phyloP scores from a whole-genome alignment of 495 filamentous ascomycete genomes.

The Letharia lupina region DNA sequence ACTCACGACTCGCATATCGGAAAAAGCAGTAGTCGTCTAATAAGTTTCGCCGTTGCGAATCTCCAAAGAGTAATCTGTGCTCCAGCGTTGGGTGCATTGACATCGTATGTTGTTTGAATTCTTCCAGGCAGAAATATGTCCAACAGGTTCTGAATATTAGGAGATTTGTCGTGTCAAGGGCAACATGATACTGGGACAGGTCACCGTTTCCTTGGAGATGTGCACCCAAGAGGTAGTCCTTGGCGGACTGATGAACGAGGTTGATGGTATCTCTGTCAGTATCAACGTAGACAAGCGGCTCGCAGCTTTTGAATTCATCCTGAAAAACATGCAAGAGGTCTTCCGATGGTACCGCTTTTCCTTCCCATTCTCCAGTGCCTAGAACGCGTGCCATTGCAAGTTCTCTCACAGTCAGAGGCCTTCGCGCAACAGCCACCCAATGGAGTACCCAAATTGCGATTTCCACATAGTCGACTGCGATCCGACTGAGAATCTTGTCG shows the following conservation, averaged over 20 bases:
- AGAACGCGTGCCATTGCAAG: constrained; percentile 22
- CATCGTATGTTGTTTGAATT: not conserved
- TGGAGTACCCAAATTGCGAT: constrained; percentile 22
- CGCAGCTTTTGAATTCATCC: constrained; percentile 16
- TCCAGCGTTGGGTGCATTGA: rapidly evolving
- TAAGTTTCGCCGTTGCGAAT: no score
- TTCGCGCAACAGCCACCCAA: constrained; percentile 28
- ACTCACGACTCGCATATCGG: not conserved
- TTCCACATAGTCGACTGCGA: constrained; percentile 8
- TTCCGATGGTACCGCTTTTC: not conserved
- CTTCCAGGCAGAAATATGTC: constrained; percentile 1
- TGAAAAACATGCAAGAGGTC: constrained; percentile 15
- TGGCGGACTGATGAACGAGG: constrained; percentile 28
- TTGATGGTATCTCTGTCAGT: constrained; percentile 22
- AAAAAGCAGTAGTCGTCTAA: not conserved
- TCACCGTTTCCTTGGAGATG: not conserved
- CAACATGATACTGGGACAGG: constrained; percentile 3
- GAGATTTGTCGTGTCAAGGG: not conserved
- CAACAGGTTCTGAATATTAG: constrained; percentile 2
- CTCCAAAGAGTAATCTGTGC: not conserved
- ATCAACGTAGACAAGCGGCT: constrained; percentile 23
- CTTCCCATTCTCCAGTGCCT: not conserved
- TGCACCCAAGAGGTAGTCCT: constrained; percentile 15
- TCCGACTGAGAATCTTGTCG: constrained; percentile 24
- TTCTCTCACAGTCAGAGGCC: constrained; percentile 26